Base-by-base conservation (phyloP, 371 early-diverging fungal genomes). In the Mortierella sp. region DNA sequence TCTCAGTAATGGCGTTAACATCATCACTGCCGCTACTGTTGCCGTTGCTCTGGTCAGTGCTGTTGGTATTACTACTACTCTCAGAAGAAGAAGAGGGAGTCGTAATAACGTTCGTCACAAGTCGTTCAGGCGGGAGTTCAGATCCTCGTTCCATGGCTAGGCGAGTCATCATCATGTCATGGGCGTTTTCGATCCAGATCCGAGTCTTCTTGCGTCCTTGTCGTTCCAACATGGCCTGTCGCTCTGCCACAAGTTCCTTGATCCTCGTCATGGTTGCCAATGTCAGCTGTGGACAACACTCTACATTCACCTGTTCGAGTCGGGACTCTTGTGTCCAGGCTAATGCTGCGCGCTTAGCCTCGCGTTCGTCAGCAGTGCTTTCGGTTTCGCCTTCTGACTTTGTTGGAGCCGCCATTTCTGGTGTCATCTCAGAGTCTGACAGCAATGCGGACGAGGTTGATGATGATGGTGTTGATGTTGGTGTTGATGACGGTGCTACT, bases 111-210 rank as follows among this genome's bases (percentile, higher is more conserved):
- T 14, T 49, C 7, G 59, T 51, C 17, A 60, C 47, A 2, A 49
- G 54, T 19, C 55, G 25, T 45, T 27, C 46, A 0, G 52, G 45
- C 14, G 67, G 56, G 46, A 56, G 31, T 24, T 67, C 61, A 1
- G 70, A 66, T 5, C 69, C 76, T 3, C 76, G 50, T 44, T 76
- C 76, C 54, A 76, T 53, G n/a, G 56, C 57, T 41, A 76, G 25
- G 4, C 76, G 59, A 12, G 61, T 50, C 76, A 76, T 76, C 76
- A 76, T 76, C 76, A 76, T 76, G 24, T 76, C 76, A 31, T 76
- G 76, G 41, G 68, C 76, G 46, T 76, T 76, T 45, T 76, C 76
- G 5, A 53, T 57, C 76, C 76, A 76, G 31, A 65, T 63, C 2
- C 65, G 68, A 47, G 54, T 63, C 61, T 49, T 68, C 43, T 63